Percentiles rank a stretch among this genome's conserved stretches.
These are phyloP conservation scores for Trametes cinnabarina DNA, from an alignment of 768 basidiomycete genomes.

Conservation along the genomic window DNA sequence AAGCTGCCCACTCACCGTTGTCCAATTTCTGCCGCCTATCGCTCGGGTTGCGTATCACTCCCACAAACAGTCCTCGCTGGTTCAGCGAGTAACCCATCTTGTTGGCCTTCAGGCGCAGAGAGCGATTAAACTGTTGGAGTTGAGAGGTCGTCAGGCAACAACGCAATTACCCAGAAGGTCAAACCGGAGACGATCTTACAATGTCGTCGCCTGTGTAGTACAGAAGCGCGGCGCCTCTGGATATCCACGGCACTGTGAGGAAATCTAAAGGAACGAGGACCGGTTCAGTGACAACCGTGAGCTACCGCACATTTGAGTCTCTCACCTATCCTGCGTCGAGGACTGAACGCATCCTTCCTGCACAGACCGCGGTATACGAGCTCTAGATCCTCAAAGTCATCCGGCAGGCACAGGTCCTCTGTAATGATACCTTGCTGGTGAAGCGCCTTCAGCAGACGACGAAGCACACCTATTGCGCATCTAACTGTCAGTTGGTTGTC, in stretches of 20 bases:
- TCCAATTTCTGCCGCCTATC: conserved; percentile 60
- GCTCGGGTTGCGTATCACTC: conserved; percentile 68
- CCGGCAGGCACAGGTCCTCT: conserved; percentile 74
- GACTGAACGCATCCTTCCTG: conserved; percentile 37
- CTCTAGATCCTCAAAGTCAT: conserved; percentile 67
- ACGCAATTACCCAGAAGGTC: too few species aligned
- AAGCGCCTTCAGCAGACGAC: conserved; percentile 54
- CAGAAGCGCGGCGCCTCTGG: conserved; percentile 80
- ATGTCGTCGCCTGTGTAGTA: conserved; percentile 96
- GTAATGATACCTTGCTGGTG: conserved; percentile 64
- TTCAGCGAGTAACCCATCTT: conserved; percentile 83
- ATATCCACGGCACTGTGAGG: conserved; percentile 74
- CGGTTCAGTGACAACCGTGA: not conserved
- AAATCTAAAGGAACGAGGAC: conserved; percentile 51
- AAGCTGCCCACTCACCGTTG: conserved; percentile 41
- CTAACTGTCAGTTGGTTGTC: too few species aligned
- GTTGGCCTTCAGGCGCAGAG: conserved; percentile 80
- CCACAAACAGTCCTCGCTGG: conserved; percentile 76
- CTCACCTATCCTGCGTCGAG: conserved; percentile 65
- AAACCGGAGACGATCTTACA: conserved; percentile 55
- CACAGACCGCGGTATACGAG: conserved; percentile 83
- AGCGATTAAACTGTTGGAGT: conserved; percentile 75
- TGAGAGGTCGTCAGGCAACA: not conserved
- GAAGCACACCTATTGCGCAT: conserved; percentile 72
- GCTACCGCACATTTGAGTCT: not conserved